phyloP scores from a whole-genome alignment of 495 filamentous ascomycete genomes.

The Ramalina peruviana region DNA sequence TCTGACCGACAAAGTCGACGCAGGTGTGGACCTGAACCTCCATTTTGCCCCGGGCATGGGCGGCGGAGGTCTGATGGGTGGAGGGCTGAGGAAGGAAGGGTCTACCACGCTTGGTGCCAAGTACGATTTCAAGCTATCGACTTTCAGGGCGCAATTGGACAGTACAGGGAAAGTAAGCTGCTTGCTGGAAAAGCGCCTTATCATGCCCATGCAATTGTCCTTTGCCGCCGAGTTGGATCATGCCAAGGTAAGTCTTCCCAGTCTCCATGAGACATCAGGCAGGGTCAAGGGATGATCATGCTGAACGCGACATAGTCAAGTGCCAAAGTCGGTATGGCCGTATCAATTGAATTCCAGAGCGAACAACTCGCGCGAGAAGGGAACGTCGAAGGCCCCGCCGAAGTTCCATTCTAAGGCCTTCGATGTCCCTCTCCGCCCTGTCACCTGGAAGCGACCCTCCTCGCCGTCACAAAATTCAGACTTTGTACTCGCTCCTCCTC shows the following conservation, averaged over 20 bases:
- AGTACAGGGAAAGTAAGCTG: slow-evolving; percentile 85
- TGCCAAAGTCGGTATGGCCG: slow-evolving; percentile 85
- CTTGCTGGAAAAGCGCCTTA: slow-evolving; percentile 87
- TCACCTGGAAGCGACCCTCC: no score
- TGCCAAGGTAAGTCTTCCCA: slow-evolving; percentile 56
- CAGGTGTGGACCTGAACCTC: slow-evolving; percentile 88
- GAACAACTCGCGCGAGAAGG: slow-evolving; percentile 90
- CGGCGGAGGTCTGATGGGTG: slow-evolving; percentile 52
- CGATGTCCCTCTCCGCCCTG: no score
- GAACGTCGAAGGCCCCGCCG: slow-evolving; percentile 23
- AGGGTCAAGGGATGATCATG: slow-evolving; percentile 49
- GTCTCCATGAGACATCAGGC: slow-evolving; percentile 10
- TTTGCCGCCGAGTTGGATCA: slow-evolving; percentile 98
- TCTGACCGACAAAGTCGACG: slow-evolving; percentile 90
- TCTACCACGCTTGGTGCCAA: slow-evolving; percentile 85
- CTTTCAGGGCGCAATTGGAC: slow-evolving; percentile 91
- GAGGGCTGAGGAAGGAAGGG: slow-evolving; percentile 63
- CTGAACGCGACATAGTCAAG: slow-evolving; percentile 51
- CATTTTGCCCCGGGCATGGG: slow-evolving; percentile 51
- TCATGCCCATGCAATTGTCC: slow-evolving; percentile 75
- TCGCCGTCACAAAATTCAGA: no score
- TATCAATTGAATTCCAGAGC: slow-evolving; percentile 79
- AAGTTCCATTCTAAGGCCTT: slow-evolving; percentile 13
- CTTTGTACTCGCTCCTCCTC: no score
- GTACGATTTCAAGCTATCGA: slow-evolving; percentile 92